Base-by-base conservation (phyloP, 2,329 filamentous ascomycete species). In the Pyrenochaeta sp. region DNA sequence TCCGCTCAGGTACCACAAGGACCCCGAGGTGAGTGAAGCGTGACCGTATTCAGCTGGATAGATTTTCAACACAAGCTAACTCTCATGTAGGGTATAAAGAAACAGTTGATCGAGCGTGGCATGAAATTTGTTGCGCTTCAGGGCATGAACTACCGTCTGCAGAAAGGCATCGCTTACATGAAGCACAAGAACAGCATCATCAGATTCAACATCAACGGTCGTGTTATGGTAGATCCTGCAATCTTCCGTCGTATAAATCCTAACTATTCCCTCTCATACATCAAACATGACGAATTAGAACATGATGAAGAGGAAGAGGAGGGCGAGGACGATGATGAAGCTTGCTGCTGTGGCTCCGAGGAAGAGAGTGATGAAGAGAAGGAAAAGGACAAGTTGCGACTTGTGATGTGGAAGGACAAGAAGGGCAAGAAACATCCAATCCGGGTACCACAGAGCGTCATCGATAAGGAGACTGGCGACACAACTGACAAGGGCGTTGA, bases 161-260 rank as follows among this genome's bases (percentile, higher is more conserved):
- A 93, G 75, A 89, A 93, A 53, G 93, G 93, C 2, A 88, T 96
- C 79, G 92, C 91, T 0, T 96, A 92, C 77, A 87, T 88, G 80
- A 96, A 94, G 81, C 89, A 90, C 76, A 92, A 92, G 81, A 89
- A 89, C 68, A 81, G 84, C 57, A 81, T 91, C 13, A 80, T 91
- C 72, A 94, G 92, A 75, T 89, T 96, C 77, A 92, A 92, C 71
- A 90, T 96, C 75, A 92, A 93, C 62, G 91, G 92, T 19, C 88
- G 93, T 30, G 85, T 96, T 62, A 97, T 97, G 92, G 83, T 97
- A 25, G 93, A 97, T 71, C 88, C 92, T 0, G 88, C 88, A 3
- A 91, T 91, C 42, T 93, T 96, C 78, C 87, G 92, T 8, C 87
- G 91, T 34, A 91, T 94, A 75, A 91, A 95, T 65, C 91, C 93